Evolutionary conservation across 768 basidiomycete species (phyloP), one percentile per base, ranked within the genome.

Genomic region (Lyophyllum shimeji): DNA sequence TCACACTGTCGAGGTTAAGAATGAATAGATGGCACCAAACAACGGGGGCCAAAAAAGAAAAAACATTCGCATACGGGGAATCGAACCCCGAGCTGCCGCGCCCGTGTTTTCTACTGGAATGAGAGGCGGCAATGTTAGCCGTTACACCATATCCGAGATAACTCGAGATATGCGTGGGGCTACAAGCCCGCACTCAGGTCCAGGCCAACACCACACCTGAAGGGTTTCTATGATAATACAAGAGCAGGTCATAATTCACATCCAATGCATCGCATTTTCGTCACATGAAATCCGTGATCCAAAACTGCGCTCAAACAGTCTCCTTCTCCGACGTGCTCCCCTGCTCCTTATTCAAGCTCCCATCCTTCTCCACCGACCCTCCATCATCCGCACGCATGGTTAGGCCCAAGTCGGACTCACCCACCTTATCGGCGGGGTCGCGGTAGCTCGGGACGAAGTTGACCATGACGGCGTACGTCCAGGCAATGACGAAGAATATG

Each of bases 71-170:
- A 70, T 77, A 80, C 77, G 77, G 78, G 77, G 77, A 79, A 75
- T 79, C 77, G 77, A 80, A 78, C 78, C 78, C 77, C 78, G 78
- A 79, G 77, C 78, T 78, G 73, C 76, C 76, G 78, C 78, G 69
- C 3, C 12, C 12, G 7, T n/a, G 9, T 18, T 9, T 18, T 17
- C 17, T 1, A 27, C 23, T 1, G n/a, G n/a, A n/a, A 9, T 63
- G 62, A 60, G 58, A 83, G 81, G 82, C 81, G 80, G 81, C 74
- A 82, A 83, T 82, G 80, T 83, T 79, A n/a, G 78, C 81, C 82
- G 69, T 83, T 83, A 82, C 81, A 83, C 81, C 80, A 81, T 82
- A 83, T 72, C 79, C 57, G 62, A 62, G 13, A 12, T 31, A 42
- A n/a, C n/a, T n/a, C n/a, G n/a, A n/a, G n/a, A n/a, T n/a, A n/a